Base-by-base conservation (phyloP, 805 yeast genomes). In the Ogataea salicorniae region DNA sequence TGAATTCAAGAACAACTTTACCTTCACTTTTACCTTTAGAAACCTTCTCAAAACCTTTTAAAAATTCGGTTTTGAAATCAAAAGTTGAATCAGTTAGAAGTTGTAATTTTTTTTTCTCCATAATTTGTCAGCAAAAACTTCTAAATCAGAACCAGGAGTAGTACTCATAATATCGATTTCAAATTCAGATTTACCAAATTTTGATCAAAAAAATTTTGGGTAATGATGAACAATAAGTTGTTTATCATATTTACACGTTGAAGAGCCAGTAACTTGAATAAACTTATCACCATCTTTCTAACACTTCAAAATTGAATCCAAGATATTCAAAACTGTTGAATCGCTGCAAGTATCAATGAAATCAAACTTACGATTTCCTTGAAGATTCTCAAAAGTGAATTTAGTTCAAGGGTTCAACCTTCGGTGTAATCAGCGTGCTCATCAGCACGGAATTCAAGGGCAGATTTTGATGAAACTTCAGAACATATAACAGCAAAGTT, bases 341-440 rank as follows among this genome's bases (percentile, higher is more conserved):
- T 76, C 78, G 36, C 95, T 91, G 44, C 77, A 79, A 46, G 83
- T 73, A 66, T 87, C 95, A 29, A 81, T 77, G 11, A 76, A 59
- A 58, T 84, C 88, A 56, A 81, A 86, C 51, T 74, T 69, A 15
- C 75, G 42, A 69, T 64, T 26, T 69, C 66, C 31, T 48, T 62
- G 5, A 63, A 60, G 33, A 55, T 46, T 9, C 54, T 49, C 33
- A 64, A 61, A 1, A 71, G 57, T 42, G 73, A 73, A 36, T 69
- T 63, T 1, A 68, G 66, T 38, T 62, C 34, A 67, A 60, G 36
- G 60, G 64, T 47, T 3, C 66, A 64, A 33, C 74, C 73, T 40
- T 71, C 67, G 22, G 73, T 75, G 64, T 85, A 86, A 53, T 86
- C 83, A 39, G 84, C 68, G 16, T 69, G 62, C n/a, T 68, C 52